Base-by-base conservation (phyloP, 2,329 filamentous ascomycete species). In the Shiraia bambusicola region DNA sequence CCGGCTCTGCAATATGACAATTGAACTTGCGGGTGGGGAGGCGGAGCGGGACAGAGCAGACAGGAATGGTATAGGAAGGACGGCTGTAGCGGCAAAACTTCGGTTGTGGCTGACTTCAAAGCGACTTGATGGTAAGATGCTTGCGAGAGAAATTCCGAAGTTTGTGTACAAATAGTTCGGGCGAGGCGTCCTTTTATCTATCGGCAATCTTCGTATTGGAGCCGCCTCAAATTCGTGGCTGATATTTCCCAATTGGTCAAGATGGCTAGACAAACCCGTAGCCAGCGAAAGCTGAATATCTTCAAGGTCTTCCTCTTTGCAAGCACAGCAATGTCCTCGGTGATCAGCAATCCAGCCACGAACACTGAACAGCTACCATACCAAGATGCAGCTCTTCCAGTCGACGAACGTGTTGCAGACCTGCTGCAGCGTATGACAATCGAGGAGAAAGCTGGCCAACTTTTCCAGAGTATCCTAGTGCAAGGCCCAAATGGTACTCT, bases 331-430 rank as follows among this genome's bases (percentile, higher is more conserved):
- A 40, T 49, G 36, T 41, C 50, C 13, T 42, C 45, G 2, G 52
- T 38, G 6, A 47, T 55, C 11, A 44, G 33, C 28, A 28, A 34
- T 16, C 52, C 50, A 11, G 15, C 24, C 7, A 22, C 45, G 19
- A 36, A 45, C 19, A 46, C 39, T 37, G 46, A 54, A 28, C 41
- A 40, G 1, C 32, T 61, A 5, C 66, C 65, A 14, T 69, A 69
- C 50, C 63, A 59, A 12, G 48, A 73, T 59, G 56, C 69, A 1
- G 67, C 65, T 0, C 59, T 69, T 11, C 66, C 69, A 29, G 64
- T 76, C 29, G 71, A 75, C 29, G 71, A 72, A n/a, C 68, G 74
- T 31, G 69, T 77, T 6, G 70, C 75, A 16, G 74, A 76, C 41
- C 66, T 77, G 3, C 32, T 65, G 14, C 40, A 54, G 3, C 69